phyloP scores from a whole-genome alignment of 768 basidiomycete genomes.

The Russula foetens region DNA sequence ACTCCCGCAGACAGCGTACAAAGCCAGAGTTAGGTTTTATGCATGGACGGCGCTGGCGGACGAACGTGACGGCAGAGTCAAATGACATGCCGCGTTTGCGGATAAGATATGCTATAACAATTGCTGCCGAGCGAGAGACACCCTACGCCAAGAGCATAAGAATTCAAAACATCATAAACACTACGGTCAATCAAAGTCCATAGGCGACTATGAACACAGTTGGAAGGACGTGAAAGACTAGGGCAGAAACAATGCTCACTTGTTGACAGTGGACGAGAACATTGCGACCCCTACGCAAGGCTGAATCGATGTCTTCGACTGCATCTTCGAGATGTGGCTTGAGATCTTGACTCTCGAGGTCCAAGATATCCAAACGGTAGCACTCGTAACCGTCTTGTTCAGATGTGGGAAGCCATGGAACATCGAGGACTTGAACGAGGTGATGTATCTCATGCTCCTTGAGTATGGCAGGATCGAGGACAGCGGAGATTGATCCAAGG shows the following conservation, averaged over 20 bases:
- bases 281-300: conserved; percentile 50
- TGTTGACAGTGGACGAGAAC: conserved; percentile 80
- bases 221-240: background rate
- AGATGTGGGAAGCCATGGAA: conserved; percentile 46
- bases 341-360: conserved; percentile 53
- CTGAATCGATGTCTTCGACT: conserved; percentile 56
- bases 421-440: conserved; percentile 60
- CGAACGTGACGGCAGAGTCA: conserved; percentile 51
- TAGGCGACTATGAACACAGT: conserved; percentile 5
- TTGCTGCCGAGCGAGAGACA: conserved; percentile 66
- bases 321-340: conserved; percentile 60
- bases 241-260: conserved; percentile 34
- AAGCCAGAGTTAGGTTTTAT: conserved; percentile 76
- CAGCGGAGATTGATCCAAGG: conserved; percentile 58
- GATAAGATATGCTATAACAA: conserved; percentile 79
- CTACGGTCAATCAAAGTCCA: conserved; percentile 7
- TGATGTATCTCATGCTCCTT: conserved; percentile 43
- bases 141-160: conserved; percentile 37
- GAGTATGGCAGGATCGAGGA: conserved; percentile 48
- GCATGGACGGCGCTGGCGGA: conserved; percentile 61
- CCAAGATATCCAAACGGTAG: conserved; percentile 61
- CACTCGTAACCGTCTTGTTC: conserved; percentile 34
- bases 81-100: conserved; percentile 65
- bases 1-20: conserved; percentile 29
- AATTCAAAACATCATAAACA: background rate